Percentiles rank a stretch among this genome's conserved stretches.
phyloP scores from a whole-genome alignment of 192 early-diverging fungal species.

The Cladochytrium replicatum region DNA sequence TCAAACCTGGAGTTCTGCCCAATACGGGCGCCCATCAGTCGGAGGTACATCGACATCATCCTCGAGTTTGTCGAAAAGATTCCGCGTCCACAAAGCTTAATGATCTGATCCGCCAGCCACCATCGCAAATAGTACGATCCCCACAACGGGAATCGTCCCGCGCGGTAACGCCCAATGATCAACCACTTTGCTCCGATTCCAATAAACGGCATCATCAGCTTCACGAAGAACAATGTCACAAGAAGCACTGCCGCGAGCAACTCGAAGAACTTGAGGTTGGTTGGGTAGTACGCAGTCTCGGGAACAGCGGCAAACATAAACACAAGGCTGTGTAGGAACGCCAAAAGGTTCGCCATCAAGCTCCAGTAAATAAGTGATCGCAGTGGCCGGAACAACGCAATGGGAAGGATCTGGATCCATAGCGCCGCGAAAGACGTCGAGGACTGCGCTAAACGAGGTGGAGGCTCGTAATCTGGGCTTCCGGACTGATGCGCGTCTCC shows the following conservation, averaged over 20 bases:
- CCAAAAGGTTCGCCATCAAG: conserved; percentile 8
- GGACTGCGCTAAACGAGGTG: no score
- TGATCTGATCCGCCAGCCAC: conserved; percentile 34
- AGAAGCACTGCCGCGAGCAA: no score
- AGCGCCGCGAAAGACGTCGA: no score
- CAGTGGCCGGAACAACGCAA: conserved; percentile 17
- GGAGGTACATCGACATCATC: conserved; percentile 12
- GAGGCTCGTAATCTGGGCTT: no score
- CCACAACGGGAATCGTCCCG: conserved; percentile 32
- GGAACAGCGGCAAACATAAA: conserved; percentile 5
- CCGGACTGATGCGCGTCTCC: no score
- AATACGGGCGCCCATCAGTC: conserved; percentile 24
- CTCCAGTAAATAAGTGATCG: conserved; percentile 14
- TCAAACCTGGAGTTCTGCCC: conserved; percentile 19
- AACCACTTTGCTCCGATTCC: conserved; percentile 28
- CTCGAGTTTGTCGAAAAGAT: conserved; percentile 10
- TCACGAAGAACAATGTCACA: no score
- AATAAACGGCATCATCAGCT: conserved; percentile 21
- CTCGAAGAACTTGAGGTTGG: no score
- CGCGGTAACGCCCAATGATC: conserved; percentile 30
- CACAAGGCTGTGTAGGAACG: conserved; percentile 4
- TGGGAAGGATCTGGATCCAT: conserved; percentile 8
- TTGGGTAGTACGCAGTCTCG: no score
- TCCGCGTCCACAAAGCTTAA: conserved; percentile 22
- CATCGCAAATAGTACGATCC: conserved; percentile 32